Base-by-base conservation (phyloP, 108 stramenopile genomes). In the Skeletonema marinoi region DNA sequence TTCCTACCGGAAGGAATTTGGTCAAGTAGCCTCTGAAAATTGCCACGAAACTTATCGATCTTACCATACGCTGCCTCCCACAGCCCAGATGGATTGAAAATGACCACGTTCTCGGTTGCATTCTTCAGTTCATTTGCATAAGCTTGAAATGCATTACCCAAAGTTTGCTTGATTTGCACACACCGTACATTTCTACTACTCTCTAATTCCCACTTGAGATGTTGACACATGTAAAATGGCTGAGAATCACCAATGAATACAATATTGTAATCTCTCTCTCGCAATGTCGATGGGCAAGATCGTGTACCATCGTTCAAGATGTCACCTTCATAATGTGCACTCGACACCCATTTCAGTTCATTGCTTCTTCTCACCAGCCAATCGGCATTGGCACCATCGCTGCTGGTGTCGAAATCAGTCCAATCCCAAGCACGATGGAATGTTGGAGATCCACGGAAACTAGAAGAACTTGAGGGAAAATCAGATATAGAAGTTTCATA, bases 61-160 rank as follows among this genome's bases (percentile, higher is more conserved):
- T 38, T 19, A 25, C 74, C 74, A 60, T 75, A 75, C 14, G 74
- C 74, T 25, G 74, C 74, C 44, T 75, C 74, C 74, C 74, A 67
- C 25, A 75, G 32, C 16, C 73, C 73, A 38, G 73, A 74, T 21
- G 73, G 73, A 65, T 74, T 74, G 64, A 74, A 74, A 21, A 74
- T 74, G 2, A 74, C 66, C 11, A 75, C 33, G 19, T 67, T 65
- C 51, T 56, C 66, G 3, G 35, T 39, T 50, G 63, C 65, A 13
- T 41, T 36, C 38, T 67, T 36, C 1, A 67, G 19, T 35, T 19
- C 54, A 39, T 56, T 12, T 29, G 74, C 51, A 60, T 75, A 74
- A 6, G 32, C 38, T 9, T 33, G 59, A 35, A 74, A 74, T 13
- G 64, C 14, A 31, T 58, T 74, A 3, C 64, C 46, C 17, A 74